Evolutionary conservation across 768 basidiomycete genomes (phyloP).

Genomic region (Phallus indusiatus): DNA sequence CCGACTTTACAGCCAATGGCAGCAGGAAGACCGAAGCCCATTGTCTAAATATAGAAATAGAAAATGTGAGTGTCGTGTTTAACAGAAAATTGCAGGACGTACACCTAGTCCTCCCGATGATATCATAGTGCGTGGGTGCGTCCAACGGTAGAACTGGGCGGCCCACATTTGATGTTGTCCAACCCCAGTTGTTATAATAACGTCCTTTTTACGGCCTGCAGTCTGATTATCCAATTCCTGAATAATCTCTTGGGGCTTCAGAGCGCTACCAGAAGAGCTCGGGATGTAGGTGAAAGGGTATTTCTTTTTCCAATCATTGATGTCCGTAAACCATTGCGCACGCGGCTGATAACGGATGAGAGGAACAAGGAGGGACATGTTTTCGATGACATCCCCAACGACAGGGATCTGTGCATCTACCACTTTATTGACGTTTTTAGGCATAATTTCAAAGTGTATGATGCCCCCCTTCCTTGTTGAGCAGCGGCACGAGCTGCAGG

Average conservation of each 20-base stretch:
- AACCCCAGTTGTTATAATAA: slow-evolving; percentile 88
- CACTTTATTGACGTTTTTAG: slow-evolving; percentile 99
- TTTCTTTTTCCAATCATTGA: slow-evolving; percentile 72
- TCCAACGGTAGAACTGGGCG: slow-evolving; percentile 90
- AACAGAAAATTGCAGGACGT: slow-evolving; percentile 25
- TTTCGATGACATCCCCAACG: slow-evolving; percentile 85
- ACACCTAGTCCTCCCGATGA: slow-evolving; percentile 94
- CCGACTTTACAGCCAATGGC: slow-evolving; percentile 98
- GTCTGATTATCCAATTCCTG: slow-evolving; percentile 83
- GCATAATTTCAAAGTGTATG: slow-evolving; percentile 98
- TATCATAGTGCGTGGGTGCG: slow-evolving; percentile 74
- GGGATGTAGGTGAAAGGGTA: slow-evolving; percentile 87
- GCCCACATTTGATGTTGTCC: slow-evolving; percentile 99
- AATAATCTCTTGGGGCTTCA: slow-evolving; percentile 97
- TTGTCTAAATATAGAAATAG: slow-evolving; percentile 48
- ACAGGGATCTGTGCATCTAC: slow-evolving; percentile 90
- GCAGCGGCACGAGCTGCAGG: slow-evolving; percentile 87
- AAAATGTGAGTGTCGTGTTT: background rate
- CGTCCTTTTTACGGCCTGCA: slow-evolving; percentile 72
- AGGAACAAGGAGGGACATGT: slow-evolving; percentile 75
- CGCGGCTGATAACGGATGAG: slow-evolving; percentile 57
- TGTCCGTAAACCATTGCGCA: slow-evolving; percentile 72
- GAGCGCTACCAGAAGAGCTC: slow-evolving; percentile 47
- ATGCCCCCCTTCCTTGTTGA: slow-evolving; percentile 78
- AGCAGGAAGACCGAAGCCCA: slow-evolving; percentile 95